These are phyloP conservation scores for Corymbia citriodora DNA, from an alignment of 441 rosid species.

Conservation along the genomic window DNA sequence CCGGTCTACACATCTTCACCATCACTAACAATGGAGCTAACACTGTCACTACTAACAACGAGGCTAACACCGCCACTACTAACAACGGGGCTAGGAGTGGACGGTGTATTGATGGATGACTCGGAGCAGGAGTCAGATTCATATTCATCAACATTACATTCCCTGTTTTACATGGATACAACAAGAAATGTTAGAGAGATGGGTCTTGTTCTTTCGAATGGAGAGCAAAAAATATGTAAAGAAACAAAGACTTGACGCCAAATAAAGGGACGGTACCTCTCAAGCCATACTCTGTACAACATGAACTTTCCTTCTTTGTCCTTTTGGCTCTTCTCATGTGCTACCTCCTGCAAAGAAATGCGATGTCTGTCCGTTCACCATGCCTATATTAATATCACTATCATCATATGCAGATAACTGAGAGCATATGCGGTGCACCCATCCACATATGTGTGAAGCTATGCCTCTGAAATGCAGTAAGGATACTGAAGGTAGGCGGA, in stretches of 20 bases:
- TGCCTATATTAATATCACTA: background rate
- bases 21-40: constrained; percentile 39
- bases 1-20: constrained; percentile 37
- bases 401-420: background rate
- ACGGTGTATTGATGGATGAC: constrained; percentile 44
- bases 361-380: background rate
- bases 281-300: constrained; percentile 24
- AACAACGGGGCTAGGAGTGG: no score
- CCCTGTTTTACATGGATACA: constrained; percentile 28
- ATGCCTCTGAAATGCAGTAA: background rate
- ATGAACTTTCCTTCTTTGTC: constrained; percentile 70
- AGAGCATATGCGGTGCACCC: background rate
- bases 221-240: background rate
- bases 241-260: background rate
- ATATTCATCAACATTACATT: constrained; percentile 53
- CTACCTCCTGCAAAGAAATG: constrained; percentile 43
- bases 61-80: no score
- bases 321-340: constrained; percentile 68
- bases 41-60: no score
- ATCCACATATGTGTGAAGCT: background rate
- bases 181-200: background rate
- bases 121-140: constrained; percentile 54
- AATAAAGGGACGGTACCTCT: constrained; percentile 40
- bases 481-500: background rate
- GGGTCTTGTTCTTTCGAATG: background rate